Conservation (phyloP, 495 filamentous ascomycete species). For the Aspergillus avenaceus region DNA sequence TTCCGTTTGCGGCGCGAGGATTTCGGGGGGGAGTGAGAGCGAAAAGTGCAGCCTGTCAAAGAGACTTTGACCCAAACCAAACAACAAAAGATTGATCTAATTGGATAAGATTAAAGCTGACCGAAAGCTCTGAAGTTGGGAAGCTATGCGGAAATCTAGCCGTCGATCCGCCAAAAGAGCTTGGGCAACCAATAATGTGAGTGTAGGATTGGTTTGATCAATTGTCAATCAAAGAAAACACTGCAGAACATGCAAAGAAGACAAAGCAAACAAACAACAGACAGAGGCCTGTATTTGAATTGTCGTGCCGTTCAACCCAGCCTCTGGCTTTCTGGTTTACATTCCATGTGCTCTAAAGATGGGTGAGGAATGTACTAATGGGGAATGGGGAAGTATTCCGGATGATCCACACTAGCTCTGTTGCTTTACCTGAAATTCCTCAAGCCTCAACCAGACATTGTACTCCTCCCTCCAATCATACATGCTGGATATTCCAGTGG, state of each 20-base stretch:
- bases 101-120: conserved; percentile 34
- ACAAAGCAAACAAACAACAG: conserved; percentile 52
- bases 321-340: conserved; percentile 36
- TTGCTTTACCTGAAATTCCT: conserved; percentile 20
- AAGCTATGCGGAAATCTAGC: conserved; percentile 11
- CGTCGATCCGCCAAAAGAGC: conserved; percentile 13
- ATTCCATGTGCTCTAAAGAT: conserved; percentile 41
- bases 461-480: conserved; percentile 26
- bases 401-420: conserved; percentile 19
- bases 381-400: conserved; percentile 22
- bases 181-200: conserved; percentile 13
- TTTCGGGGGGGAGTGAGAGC: too few species aligned
- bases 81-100: neutral
- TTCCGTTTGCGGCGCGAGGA: conserved; percentile 47
- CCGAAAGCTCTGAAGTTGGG: conserved; percentile 13
- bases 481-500: conserved; percentile 9
- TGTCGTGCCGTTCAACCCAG: conserved; percentile 26
- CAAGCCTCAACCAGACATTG: conserved; percentile 13
- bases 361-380: conserved; percentile 35
- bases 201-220: conserved; percentile 29
- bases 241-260: conserved; percentile 46
- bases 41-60: conserved; percentile 16
- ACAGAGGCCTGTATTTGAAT: conserved; percentile 42
- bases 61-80: conserved; percentile 12
- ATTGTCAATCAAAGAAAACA: conserved; percentile 45